Percentiles rank a stretch among this genome's conserved stretches.
Conservation (phyloP, 345 rosid species). For the Hypericum androsaemum region DNA sequence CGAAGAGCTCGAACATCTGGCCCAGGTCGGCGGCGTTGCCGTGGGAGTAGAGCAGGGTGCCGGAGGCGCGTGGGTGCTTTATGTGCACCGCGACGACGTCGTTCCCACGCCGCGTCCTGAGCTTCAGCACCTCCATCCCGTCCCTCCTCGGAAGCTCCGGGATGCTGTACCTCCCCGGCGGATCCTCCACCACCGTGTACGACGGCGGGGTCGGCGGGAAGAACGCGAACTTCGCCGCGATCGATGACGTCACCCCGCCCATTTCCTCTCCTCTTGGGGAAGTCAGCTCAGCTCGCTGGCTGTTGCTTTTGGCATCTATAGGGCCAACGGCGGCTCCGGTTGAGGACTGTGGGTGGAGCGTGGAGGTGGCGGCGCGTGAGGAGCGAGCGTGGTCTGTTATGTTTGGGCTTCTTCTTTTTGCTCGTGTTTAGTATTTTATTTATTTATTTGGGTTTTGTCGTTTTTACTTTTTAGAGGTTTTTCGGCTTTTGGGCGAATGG, state of each 20-base stretch:
- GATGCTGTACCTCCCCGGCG: conserved; percentile 37
- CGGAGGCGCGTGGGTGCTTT: conserved; percentile 60
- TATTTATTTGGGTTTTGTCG: too few relatives aligned
- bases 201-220: conserved; percentile 97
- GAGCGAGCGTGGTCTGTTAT: too few relatives aligned
- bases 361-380: too few relatives aligned
- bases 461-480: too few relatives aligned
- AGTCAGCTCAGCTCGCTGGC: background rate
- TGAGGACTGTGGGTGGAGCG: background rate
- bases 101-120: conserved; percentile 63
- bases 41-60: conserved; percentile 79
- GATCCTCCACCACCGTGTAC: conserved; percentile 40
- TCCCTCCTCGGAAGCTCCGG: conserved; percentile 55
- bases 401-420: too few relatives aligned
- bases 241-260: conserved; percentile 98
- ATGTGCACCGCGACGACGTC: conserved; percentile 75
- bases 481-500: too few relatives aligned
- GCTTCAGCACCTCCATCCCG: conserved; percentile 59
- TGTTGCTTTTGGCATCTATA: background rate
- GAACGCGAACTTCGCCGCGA: conserved; percentile 95
- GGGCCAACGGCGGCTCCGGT: conserved; percentile 26
- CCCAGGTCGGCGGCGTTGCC: conserved; percentile 99
- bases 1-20: conserved; percentile 88
- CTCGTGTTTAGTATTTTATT: too few relatives aligned
- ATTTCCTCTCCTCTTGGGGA: conserved; percentile 23